Evolutionary conservation across 2,329 filamentous ascomycete species (phyloP).

Genomic region (Arachnomyces sp.): DNA sequence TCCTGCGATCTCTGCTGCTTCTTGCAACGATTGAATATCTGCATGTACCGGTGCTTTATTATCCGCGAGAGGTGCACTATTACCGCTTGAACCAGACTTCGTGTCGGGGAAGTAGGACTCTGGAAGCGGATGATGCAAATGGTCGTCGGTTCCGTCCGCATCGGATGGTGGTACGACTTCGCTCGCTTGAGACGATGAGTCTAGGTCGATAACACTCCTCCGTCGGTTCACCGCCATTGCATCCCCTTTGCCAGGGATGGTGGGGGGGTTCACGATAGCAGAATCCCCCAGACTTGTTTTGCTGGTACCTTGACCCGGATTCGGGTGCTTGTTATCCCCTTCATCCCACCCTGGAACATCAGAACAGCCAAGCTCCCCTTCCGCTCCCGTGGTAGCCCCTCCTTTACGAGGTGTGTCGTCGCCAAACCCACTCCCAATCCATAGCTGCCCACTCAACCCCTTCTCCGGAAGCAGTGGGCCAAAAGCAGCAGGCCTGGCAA

Average conservation of each 20-base stretch:
- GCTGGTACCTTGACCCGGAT: slow-evolving; percentile 15
- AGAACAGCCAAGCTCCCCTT: slow-evolving; percentile 87
- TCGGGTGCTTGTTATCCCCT: slow-evolving; percentile 42
- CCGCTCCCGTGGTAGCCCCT: slow-evolving; percentile 44
- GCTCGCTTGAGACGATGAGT: not conserved
- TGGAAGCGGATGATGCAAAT: slow-evolving; percentile 57
- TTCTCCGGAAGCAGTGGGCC: slow-evolving; percentile 66
- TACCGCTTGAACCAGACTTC: slow-evolving; percentile 24
- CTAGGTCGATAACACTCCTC: slow-evolving; percentile 1
- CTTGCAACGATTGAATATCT: slow-evolving; percentile 85
- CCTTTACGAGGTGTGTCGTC: slow-evolving; percentile 61
- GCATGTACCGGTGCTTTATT: slow-evolving; percentile 51
- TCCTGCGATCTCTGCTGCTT: slow-evolving; percentile 83
- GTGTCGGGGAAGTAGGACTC: slow-evolving; percentile 33
- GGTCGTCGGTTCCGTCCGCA: slow-evolving; percentile 76
- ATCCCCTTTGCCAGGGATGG: not conserved
- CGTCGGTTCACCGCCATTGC: slow-evolving; percentile 1
- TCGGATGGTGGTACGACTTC: slow-evolving; percentile 21
- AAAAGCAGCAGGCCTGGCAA: slow-evolving; percentile 87
- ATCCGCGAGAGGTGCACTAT: slow-evolving; percentile 25
- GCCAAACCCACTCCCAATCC: slow-evolving; percentile 86
- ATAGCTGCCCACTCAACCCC: slow-evolving; percentile 80
- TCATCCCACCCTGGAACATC: slow-evolving; percentile 85
- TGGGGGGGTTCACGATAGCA: not conserved
- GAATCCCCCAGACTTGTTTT: slow-evolving; percentile 35